phyloP scores from a whole-genome alignment of 805 yeast genomes.

The Starmerella ratchasimensis region DNA sequence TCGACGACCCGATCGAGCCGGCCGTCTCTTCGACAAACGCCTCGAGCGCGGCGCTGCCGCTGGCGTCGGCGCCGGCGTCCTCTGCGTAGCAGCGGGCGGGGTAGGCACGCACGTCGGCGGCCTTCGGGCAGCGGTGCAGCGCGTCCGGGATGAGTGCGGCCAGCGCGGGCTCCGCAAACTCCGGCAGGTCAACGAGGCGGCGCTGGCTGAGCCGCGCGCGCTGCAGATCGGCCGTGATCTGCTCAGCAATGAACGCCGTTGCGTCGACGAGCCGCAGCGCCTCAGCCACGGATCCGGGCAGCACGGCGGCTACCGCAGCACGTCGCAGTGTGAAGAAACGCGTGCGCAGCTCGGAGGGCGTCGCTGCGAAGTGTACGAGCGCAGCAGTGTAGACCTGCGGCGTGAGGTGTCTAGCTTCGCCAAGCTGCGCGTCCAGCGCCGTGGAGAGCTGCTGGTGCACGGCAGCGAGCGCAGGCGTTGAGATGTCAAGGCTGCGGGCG shows the following conservation, averaged over 20 bases:
- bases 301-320: constrained; percentile 1
- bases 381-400: constrained; percentile 18
- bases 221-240: constrained; percentile 11
- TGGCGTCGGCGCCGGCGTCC: neutral
- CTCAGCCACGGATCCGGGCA: constrained; percentile 3
- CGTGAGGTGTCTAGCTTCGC: constrained; percentile 7
- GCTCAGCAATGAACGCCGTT: constrained; percentile 12
- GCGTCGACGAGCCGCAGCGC: constrained; percentile 14
- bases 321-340: constrained; percentile 10
- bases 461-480: neutral
- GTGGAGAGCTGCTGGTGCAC: constrained; percentile 1
- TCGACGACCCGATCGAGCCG: neutral
- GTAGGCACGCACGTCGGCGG: constrained; percentile 3
- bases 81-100: constrained; percentile 13
- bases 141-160: neutral
- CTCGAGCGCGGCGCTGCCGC: neutral
- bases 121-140: neutral
- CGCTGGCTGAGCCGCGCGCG: constrained; percentile 11
- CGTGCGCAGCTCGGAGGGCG: constrained; percentile 13
- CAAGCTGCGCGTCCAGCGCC: constrained; percentile 5
- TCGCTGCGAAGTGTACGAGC: constrained; percentile 11
- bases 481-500: constrained; percentile 1
- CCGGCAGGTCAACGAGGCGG: constrained; percentile 10
- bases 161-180: constrained; percentile 5
- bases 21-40: constrained; percentile 3